Evolutionary conservation across 495 filamentous ascomycete genomes (phyloP).

Genomic region (Glarea lozoyensis): DNA sequence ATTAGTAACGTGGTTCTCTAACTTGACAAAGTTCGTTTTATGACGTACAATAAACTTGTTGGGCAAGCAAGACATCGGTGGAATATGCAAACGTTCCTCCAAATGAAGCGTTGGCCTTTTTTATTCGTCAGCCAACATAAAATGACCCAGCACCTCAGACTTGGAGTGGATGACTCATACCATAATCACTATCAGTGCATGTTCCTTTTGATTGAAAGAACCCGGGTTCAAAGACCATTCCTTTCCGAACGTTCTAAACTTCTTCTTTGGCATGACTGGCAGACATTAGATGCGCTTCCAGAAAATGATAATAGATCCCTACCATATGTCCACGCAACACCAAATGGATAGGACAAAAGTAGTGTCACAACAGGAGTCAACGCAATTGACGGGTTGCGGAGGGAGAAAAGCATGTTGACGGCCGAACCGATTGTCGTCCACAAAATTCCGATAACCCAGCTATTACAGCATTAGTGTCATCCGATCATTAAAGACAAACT

Average conservation of each 20-base stretch:
- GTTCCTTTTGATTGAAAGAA: slow-evolving; percentile 74
- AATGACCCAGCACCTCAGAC: too few species aligned
- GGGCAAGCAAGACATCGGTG: slow-evolving; percentile 37
- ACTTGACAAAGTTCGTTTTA: slow-evolving; percentile 17
- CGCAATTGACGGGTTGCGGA: slow-evolving; percentile 51
- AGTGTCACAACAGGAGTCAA: slow-evolving; percentile 24
- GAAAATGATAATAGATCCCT: slow-evolving; percentile 12
- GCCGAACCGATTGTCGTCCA: slow-evolving; percentile 49
- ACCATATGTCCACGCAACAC: slow-evolving; percentile 15
- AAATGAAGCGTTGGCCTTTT: slow-evolving; percentile 39
- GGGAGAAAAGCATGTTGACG: slow-evolving; percentile 60
- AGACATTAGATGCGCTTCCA: background rate
- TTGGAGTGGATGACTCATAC: too few species aligned
- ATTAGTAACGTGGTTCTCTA: too few species aligned
- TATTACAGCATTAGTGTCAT: too few species aligned
- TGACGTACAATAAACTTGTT: slow-evolving; percentile 30
- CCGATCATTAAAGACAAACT: too few species aligned
- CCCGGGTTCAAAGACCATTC: slow-evolving; percentile 53
- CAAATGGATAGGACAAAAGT: slow-evolving; percentile 21
- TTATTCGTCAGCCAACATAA: too few species aligned
- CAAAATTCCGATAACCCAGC: slow-evolving; percentile 61
- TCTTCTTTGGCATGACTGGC: slow-evolving; percentile 32
- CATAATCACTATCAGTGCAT: slow-evolving; percentile 71
- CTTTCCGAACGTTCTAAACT: slow-evolving; percentile 44
- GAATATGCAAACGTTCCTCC: slow-evolving; percentile 40